A percentile compares a stretch with the other conserved stretches of the same genome.
These are phyloP conservation scores for Tulasnella sp. DNA, from an alignment of 768 basidiomycete species.

Conservation along the genomic window DNA sequence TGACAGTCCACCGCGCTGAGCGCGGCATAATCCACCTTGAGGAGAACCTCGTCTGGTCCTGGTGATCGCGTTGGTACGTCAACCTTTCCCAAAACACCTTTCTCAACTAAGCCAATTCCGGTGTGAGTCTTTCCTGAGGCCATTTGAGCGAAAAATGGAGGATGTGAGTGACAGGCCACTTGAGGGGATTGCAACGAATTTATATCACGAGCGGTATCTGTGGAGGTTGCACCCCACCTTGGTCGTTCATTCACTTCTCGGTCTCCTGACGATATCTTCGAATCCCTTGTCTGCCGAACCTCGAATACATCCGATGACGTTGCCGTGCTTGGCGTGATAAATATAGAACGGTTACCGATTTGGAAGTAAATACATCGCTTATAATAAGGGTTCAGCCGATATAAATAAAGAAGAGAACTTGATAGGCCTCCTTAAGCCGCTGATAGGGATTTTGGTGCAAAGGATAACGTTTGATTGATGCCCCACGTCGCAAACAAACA, in stretches of 20 bases:
- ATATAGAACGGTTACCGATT: background rate
- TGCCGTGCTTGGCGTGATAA: background rate
- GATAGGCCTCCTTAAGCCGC: background rate
- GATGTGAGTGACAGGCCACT: background rate
- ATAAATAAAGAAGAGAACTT: background rate
- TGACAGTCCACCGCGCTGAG: constrained; percentile 46
- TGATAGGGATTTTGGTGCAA: background rate
- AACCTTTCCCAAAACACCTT: constrained; percentile 40
- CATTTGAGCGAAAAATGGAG: background rate
- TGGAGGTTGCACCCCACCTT: background rate
- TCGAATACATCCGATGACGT: background rate
- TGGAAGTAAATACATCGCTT: background rate
- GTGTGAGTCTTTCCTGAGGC: constrained; percentile 37
- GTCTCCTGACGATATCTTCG: background rate
- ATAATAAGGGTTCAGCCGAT: background rate
- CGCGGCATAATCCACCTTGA: constrained; percentile 43
- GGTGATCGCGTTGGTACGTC: constrained; percentile 40
- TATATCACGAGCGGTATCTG: background rate
- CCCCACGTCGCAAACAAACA: background rate
- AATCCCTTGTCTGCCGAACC: background rate
- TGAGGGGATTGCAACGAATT: background rate
- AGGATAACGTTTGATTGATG: background rate
- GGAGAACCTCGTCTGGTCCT: constrained; percentile 39
- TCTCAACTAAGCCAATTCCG: constrained; percentile 42
- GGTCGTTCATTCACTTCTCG: background rate